Evolutionary conservation across 805 yeast genomes (phyloP).

Genomic region (Kodamaea neixiangensis): DNA sequence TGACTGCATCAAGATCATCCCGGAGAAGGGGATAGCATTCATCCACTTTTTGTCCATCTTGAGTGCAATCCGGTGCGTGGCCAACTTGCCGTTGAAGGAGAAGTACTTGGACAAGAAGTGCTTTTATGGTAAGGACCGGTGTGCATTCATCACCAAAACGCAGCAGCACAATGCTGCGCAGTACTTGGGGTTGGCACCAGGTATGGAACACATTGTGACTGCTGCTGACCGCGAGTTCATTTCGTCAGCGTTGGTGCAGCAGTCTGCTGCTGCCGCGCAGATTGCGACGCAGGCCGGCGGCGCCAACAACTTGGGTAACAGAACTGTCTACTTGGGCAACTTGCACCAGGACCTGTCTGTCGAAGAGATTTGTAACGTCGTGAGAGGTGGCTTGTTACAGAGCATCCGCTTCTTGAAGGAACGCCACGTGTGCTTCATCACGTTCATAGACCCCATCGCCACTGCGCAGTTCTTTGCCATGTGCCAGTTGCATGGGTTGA

Average conservation of each 20-base stretch:
- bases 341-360: conserved; percentile 84
- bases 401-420: conserved; percentile 78
- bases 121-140: conserved; percentile 90
- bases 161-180: conserved; percentile 98
- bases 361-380: conserved; percentile 94
- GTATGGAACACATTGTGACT: conserved; percentile 77
- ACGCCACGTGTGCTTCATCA: conserved; percentile 89
- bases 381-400: conserved; percentile 91
- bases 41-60: conserved; percentile 85
- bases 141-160: conserved; percentile 91
- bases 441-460: conserved; percentile 94
- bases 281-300: conserved; percentile 96
- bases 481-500: conserved; percentile 86
- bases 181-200: conserved; percentile 87
- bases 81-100: conserved; percentile 63
- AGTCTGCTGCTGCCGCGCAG: conserved; percentile 96
- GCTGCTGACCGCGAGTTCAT: conserved; percentile 65
- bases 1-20: conserved; percentile 78
- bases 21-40: conserved; percentile 84
- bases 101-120: conserved; percentile 78
- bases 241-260: conserved; percentile 81
- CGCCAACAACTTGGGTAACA: conserved; percentile 84
- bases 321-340: conserved; percentile 90
- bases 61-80: conserved; percentile 84
- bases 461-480: conserved; percentile 97